Percentiles rank a stretch among this genome's conserved stretches.
These are phyloP conservation scores for Rhizopogon salebrosus DNA, from an alignment of 768 basidiomycete species.

Conservation along the genomic window DNA sequence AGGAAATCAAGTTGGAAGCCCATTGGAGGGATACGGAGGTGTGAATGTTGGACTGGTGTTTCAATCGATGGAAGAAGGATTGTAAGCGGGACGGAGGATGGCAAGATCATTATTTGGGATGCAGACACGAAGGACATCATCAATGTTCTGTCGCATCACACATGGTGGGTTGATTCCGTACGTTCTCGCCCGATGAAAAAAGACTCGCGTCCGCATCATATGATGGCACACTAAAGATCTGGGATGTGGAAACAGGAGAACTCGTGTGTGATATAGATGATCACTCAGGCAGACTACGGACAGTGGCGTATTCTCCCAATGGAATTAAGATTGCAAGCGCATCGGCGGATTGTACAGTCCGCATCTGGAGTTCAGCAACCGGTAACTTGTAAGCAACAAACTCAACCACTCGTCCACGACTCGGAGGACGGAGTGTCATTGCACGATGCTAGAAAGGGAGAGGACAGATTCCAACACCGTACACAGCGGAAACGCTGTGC, in stretches of 20 bases:
- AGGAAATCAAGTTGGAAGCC: background rate
- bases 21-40: background rate
- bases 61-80: slow-evolving; percentile 10
- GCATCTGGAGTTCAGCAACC: background rate
- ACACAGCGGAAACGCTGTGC: too few species aligned
- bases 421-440: too few species aligned
- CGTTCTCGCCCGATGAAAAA: slow-evolving; percentile 8
- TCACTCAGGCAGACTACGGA: background rate
- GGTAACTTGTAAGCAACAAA: background rate
- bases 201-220: slow-evolving; percentile 2
- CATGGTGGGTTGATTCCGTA: background rate
- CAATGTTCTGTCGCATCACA: background rate
- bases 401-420: background rate
- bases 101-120: slow-evolving; percentile 11
- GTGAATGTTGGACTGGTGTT: slow-evolving; percentile 1
- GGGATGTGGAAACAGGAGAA: too few species aligned
- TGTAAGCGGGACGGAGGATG: slow-evolving; percentile 3
- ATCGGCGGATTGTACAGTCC: slow-evolving; percentile 14
- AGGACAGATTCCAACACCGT: too few species aligned
- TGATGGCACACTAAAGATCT: background rate
- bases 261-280: background rate
- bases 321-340: slow-evolving; percentile 28
- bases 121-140: slow-evolving; percentile 20
- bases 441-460: too few species aligned
- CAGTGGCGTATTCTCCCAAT: slow-evolving; percentile 37